Conservation (phyloP, 176 grass and related monocot species). For the Musa itinerans region DNA sequence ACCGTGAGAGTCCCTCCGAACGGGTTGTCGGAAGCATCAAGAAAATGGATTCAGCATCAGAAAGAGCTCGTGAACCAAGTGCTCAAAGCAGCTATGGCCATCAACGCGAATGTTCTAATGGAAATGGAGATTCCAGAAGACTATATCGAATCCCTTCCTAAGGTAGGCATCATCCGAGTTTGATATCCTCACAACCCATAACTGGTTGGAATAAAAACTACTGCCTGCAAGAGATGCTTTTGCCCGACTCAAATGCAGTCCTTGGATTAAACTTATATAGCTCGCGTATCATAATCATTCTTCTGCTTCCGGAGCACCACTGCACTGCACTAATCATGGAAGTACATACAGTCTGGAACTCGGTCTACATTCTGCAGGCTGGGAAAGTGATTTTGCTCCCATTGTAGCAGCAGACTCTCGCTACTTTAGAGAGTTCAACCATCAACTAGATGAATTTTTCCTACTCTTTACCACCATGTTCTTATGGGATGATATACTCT, state of each 20-base stretch:
- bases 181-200: neutral
- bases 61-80: conserved; percentile 87
- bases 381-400: too few relatives aligned
- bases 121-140: conserved; percentile 83
- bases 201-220: neutral
- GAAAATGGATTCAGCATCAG: conserved; percentile 56
- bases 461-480: neutral
- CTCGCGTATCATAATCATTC: neutral
- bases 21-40: conserved; percentile 44
- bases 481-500: too few relatives aligned
- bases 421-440: neutral
- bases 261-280: neutral
- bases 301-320: neutral
- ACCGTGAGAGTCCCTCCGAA: conserved; percentile 60
- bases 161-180: conserved; percentile 33
- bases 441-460: neutral
- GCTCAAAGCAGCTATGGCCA: conserved; percentile 96
- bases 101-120: conserved; percentile 95
- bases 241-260: neutral
- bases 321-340: too few relatives aligned
- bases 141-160: conserved; percentile 69
- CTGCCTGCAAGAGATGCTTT: neutral
- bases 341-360: too few relatives aligned
- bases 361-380: too few relatives aligned
- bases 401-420: too few relatives aligned